phyloP scores from a whole-genome alignment of 2,329 filamentous ascomycete species.

The Fusarium irregulare region DNA sequence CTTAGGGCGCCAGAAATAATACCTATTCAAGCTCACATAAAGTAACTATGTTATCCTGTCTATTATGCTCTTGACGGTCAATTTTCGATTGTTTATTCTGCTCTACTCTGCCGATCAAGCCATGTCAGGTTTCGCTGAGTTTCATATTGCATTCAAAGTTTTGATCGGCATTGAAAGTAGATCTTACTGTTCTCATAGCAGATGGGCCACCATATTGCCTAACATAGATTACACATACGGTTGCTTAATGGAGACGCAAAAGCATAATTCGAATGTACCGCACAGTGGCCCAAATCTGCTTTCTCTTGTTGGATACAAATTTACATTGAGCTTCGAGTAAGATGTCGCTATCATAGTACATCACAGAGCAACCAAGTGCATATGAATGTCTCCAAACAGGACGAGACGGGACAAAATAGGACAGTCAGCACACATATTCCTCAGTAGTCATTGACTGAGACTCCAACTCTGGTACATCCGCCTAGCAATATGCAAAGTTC shows the following conservation, averaged over 20 bases:
- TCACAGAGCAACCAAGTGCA: neutral
- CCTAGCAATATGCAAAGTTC: neutral
- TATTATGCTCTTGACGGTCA: no score
- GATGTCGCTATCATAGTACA: neutral
- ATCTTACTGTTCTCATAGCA: neutral
- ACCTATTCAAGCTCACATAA: neutral
- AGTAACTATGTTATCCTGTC: neutral
- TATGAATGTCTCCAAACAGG: no score
- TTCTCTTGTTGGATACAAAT: neutral
- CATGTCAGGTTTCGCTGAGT: constrained; percentile 5
- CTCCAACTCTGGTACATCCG: neutral
- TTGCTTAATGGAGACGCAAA: neutral
- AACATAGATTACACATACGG: neutral
- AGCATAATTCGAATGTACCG: neutral
- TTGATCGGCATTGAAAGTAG: constrained; percentile 16
- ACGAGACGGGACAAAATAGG: neutral
- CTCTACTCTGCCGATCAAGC: constrained; percentile 14
- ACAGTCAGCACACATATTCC: neutral
- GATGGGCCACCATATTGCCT: neutral
- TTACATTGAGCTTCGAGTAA: neutral
- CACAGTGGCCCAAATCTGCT: neutral
- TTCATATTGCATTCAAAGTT: constrained; percentile 20
- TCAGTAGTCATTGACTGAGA: neutral
- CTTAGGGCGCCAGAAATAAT: neutral
- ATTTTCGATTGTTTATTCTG: neutral